Percentiles rank a stretch among this genome's conserved stretches.
Evolutionary conservation across 148 eudicot species (phyloP).

Genomic region (Dianthus caryophyllus): DNA sequence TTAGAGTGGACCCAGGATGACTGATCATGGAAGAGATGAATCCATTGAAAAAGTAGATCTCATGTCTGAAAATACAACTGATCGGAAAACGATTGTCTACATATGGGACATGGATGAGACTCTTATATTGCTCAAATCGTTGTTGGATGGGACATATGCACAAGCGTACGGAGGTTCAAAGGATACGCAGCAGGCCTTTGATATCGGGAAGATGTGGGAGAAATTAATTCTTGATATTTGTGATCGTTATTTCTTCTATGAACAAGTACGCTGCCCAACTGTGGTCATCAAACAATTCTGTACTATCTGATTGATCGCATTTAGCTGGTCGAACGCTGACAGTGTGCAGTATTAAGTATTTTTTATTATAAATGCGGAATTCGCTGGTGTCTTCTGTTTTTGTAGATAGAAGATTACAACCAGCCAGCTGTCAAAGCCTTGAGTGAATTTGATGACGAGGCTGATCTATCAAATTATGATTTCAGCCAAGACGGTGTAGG

Average conservation of each 20-base stretch:
- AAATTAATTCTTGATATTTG: constrained; percentile 70
- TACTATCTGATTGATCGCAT: neutral
- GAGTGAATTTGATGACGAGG: constrained; percentile 62
- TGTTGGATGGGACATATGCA: constrained; percentile 70
- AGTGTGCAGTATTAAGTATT: neutral
- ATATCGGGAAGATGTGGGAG: constrained; percentile 87
- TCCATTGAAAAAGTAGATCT: constrained; percentile 10
- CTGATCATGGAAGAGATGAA: constrained; percentile 21
- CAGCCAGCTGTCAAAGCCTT: constrained; percentile 61
- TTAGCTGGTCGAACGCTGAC: neutral
- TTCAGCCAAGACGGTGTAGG: constrained; percentile 58
- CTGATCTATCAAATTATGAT: constrained; percentile 69
- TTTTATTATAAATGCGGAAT: neutral
- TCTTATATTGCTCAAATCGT: constrained; percentile 84
- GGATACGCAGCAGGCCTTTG: constrained; percentile 67
- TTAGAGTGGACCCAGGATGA: constrained; percentile 20
- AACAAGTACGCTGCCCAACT: constrained; percentile 48
- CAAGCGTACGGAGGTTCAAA: constrained; percentile 61
- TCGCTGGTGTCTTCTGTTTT: neutral
- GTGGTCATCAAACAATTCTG: neutral
- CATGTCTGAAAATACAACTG: constrained; percentile 19
- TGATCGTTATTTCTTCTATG: constrained; percentile 78
- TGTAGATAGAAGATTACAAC: constrained; percentile 78
- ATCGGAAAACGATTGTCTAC: constrained; percentile 55
- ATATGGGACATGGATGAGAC: constrained; percentile 99